These are phyloP conservation scores for Dichotomocladium elegans DNA, from an alignment of 371 early-diverging fungal genomes.

Conservation along the genomic window DNA sequence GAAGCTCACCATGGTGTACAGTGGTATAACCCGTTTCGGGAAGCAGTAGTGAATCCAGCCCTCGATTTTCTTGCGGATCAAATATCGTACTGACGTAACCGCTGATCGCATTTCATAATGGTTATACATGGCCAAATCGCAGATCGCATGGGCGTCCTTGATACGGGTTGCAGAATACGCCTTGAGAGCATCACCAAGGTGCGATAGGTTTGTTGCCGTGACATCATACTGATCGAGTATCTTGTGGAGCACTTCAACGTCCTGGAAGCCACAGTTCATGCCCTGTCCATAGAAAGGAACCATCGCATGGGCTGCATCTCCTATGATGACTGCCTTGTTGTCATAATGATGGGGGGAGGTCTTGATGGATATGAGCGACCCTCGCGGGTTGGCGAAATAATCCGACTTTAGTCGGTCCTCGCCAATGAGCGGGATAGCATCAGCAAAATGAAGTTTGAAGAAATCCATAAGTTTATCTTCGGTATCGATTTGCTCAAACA, in stretches of 20 bases:
- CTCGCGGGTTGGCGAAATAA: conserved; percentile 83
- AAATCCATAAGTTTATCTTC: conserved; percentile 65
- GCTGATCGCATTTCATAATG: conserved; percentile 92
- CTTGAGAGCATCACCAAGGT: conserved; percentile 59
- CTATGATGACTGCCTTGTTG: conserved; percentile 76
- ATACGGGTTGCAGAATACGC: conserved; percentile 72
- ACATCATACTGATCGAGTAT: conserved; percentile 59
- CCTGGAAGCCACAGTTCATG: conserved; percentile 98
- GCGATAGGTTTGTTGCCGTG: conserved; percentile 6
- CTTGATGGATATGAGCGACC: conserved; percentile 81
- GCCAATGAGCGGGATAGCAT: conserved; percentile 82
- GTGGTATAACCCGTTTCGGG: conserved; percentile 76
- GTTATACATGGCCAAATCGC: conserved; percentile 93
- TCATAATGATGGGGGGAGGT: conserved; percentile 85
- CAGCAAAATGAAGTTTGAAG: conserved; percentile 79
- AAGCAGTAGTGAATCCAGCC: conserved; percentile 65
- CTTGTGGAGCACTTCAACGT: conserved; percentile 73
- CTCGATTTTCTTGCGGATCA: conserved; percentile 79
- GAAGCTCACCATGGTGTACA: conserved; percentile 97
- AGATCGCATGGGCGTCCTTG: conserved; percentile 87
- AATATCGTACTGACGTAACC: conserved; percentile 69
- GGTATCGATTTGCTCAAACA: conserved; percentile 79
- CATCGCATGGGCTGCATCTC: conserved; percentile 98
- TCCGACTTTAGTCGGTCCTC: conserved; percentile 61
- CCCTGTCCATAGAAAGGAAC: conserved; percentile 97